Percentiles rank a stretch among this genome's conserved stretches.
Conservation (phyloP, 2,329 filamentous ascomycete genomes). For the Arachnomyces sp. region DNA sequence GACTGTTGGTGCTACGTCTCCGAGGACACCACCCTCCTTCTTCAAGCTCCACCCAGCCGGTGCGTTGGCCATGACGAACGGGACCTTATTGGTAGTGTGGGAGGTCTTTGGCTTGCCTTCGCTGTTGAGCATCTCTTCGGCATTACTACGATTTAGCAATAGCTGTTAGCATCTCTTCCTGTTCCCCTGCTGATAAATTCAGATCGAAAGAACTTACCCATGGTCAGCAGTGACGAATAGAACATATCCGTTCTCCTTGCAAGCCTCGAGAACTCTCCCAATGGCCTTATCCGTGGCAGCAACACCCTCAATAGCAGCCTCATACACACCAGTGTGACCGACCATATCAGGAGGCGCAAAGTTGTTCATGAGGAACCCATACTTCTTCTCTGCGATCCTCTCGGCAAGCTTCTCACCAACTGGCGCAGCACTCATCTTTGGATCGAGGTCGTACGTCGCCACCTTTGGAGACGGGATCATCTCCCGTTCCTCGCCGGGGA, state of each 20-base stretch:
- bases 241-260: conserved; percentile 86
- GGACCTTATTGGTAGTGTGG: conserved; percentile 96
- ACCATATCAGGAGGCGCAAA: conserved; percentile 99
- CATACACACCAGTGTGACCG: conserved; percentile 94
- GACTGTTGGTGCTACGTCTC: conserved; percentile 93
- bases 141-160: conserved; percentile 52
- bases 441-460: conserved; percentile 87
- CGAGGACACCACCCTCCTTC: conserved; percentile 80
- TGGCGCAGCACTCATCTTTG: conserved; percentile 87
- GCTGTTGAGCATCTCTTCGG: conserved; percentile 96
- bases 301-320: conserved; percentile 79
- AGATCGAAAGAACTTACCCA: conserved; percentile 47
- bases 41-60: conserved; percentile 81
- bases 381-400: conserved; percentile 73
- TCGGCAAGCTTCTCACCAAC: conserved; percentile 87
- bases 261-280: conserved; percentile 81
- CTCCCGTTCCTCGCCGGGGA: conserved; percentile 83
- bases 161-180: conserved; percentile 15
- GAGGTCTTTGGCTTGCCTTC: conserved; percentile 96
- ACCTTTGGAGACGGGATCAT: conserved; percentile 94
- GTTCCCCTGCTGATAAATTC: background rate
- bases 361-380: conserved; percentile 99
- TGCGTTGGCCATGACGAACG: conserved; percentile 96
- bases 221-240: conserved; percentile 96
- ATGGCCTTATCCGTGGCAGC: conserved; percentile 89